Evolutionary conservation across 2,329 filamentous ascomycete genomes (phyloP).

Genomic region (Fusarium fracticaudum): DNA sequence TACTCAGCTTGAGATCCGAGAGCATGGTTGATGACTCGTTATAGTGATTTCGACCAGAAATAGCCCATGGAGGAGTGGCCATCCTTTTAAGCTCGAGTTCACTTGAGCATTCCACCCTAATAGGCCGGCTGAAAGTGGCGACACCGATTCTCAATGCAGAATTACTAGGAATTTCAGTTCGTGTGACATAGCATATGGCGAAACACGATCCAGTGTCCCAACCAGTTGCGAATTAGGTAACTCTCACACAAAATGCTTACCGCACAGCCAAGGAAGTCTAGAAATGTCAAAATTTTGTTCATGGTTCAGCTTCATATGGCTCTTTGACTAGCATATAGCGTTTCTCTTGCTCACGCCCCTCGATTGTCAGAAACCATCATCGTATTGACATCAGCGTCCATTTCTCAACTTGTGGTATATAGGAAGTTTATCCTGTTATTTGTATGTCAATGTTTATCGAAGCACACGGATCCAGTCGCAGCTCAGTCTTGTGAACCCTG

Average conservation of each 20-base stretch:
- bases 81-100: neutral
- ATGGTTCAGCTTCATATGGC: neutral
- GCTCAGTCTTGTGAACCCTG: neutral
- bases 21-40: too few relatives aligned
- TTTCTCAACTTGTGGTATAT: neutral
- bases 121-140: neutral
- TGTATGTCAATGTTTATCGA: too few relatives aligned
- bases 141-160: neutral
- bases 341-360: neutral
- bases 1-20: neutral
- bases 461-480: too few relatives aligned
- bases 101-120: neutral
- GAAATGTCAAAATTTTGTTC: neutral
- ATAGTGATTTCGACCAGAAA: neutral
- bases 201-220: neutral
- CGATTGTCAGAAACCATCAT: neutral
- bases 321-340: neutral
- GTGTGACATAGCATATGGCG: slow-evolving; percentile 1
- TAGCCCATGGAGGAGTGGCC: neutral
- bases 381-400: neutral
- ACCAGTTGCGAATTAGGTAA: neutral
- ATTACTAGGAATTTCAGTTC: neutral
- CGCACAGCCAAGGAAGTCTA: neutral
- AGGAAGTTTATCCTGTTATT: neutral
- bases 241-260: neutral